These are phyloP conservation scores for Lagenidium giganteum DNA, from an alignment of 352 stramenopile species.

Conservation along the genomic window DNA sequence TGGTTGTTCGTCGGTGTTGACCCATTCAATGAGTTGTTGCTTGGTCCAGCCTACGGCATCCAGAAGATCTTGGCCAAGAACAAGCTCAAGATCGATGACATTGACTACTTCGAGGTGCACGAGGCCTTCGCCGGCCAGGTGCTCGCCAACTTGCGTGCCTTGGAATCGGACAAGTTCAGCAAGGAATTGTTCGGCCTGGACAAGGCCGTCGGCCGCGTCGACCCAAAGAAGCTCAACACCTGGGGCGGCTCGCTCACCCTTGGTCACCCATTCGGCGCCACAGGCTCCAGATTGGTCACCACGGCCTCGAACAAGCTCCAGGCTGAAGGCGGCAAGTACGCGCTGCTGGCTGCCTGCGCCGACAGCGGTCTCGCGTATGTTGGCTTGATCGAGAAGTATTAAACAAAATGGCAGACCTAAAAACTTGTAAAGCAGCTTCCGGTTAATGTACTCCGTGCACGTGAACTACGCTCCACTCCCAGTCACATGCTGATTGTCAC, in stretches of 20 bases:
- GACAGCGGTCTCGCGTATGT: constrained; percentile 97
- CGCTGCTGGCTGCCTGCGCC: constrained; percentile 95
- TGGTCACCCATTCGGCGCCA: constrained; percentile 98
- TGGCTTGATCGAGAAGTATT: constrained; percentile 91
- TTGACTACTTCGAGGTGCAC: constrained; percentile 99
- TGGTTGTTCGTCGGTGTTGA: constrained; percentile 97
- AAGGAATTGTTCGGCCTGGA: constrained; percentile 92
- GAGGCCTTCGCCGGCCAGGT: constrained; percentile 99
- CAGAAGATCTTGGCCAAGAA: constrained; percentile 77
- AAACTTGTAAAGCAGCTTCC: no score
- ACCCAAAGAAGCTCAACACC: constrained; percentile 96
- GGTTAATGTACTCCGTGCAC: no score
- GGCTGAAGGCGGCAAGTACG: constrained; percentile 94
- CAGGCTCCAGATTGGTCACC: constrained; percentile 93
- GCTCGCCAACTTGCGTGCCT: constrained; percentile 95
- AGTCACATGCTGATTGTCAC: no score
- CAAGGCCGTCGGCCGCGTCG: constrained; percentile 88
- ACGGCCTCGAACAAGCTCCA: constrained; percentile 97
- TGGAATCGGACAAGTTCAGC: constrained; percentile 93
- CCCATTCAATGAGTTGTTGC: constrained; percentile 92
- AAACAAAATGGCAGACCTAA: no score
- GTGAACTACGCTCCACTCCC: no score
- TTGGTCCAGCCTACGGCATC: constrained; percentile 95
- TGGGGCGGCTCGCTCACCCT: constrained; percentile 95
- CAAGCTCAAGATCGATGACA: constrained; percentile 90